These are phyloP conservation scores for Suillus weaverae DNA, from an alignment of 768 basidiomycete genomes.

Conservation along the genomic window DNA sequence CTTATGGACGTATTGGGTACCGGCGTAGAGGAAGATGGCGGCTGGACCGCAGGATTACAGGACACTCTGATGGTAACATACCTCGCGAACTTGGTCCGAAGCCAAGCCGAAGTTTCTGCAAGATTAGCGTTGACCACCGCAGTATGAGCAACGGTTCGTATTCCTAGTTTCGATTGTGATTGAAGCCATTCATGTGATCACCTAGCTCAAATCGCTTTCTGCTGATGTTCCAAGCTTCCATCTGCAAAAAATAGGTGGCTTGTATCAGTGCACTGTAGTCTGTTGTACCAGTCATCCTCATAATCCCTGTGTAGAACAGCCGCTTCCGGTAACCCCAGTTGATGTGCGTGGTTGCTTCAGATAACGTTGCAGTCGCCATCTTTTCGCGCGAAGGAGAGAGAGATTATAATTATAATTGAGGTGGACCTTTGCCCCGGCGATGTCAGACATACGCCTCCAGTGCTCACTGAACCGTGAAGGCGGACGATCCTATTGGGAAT, in stretches of 20 bases:
- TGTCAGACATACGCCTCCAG: background rate
- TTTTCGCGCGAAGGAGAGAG: background rate
- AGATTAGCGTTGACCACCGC: conserved; percentile 73
- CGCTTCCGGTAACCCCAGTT: background rate
- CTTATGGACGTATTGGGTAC: conserved; percentile 82
- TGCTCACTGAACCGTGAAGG: background rate
- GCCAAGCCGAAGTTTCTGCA: conserved; percentile 90
- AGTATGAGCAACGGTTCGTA: conserved; percentile 29
- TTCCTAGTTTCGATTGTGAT: conserved; percentile 7
- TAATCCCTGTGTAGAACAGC: background rate
- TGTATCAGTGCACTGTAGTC: background rate
- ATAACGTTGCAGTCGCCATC: background rate
- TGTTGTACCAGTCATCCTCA: background rate
- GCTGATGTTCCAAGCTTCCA: background rate
- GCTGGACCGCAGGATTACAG: conserved; percentile 79
- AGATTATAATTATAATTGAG: no score
- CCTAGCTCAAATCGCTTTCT: background rate
- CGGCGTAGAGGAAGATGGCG: conserved; percentile 70
- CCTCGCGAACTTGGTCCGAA: conserved; percentile 87
- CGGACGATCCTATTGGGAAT: background rate
- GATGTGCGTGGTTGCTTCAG: background rate
- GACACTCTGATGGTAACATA: conserved; percentile 96
- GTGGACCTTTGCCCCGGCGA: background rate
- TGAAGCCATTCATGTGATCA: background rate
- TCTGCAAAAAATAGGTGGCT: conserved; percentile 2